Evolutionary conservation across 306 rosid species (phyloP), one percentile per base, ranked within the genome.

Genomic region (Dryas alaskensis): DNA sequence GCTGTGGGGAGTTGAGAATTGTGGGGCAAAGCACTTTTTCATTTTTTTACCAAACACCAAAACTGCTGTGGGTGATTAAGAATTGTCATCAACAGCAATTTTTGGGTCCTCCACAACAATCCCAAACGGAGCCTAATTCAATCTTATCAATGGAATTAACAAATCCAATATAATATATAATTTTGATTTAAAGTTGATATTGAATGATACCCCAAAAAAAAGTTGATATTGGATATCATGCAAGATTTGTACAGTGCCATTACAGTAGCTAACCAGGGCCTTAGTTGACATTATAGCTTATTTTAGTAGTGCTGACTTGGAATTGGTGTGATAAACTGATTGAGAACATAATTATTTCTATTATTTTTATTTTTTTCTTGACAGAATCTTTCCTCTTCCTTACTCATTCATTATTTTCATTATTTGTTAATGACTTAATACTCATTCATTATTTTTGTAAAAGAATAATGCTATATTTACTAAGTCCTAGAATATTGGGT

Each of bases 381-480:
- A 74, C 52, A 67, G 55, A 50, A 73, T 80, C 79, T 78, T 61
- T 68, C 67, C 44, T 73, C 75, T 72, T 66, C 22, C 22, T 22
- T 22, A 19, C 19, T 19, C 19, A 19, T 19, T 19, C 19, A 19
- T 19, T 19, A 19, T 19, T 19, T 19, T 19, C 19, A 19, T 19
- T 19, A 19, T 19, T 19, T 19, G 19, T 19, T 19, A 19, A 19
- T 19, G 0, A 19, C 19, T 19, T 19, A 19, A 19, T 57, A n/a
- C n/a, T 44, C 8, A 4, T 27, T 27, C 31, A 27, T 27, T 47
- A 68, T 49, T 78, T n/a, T n/a, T n/a, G n/a, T n/a, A 72, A 48
- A 67, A 71, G 67, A 70, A n/a, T n/a, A n/a, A n/a, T n/a, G n/a
- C n/a, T n/a, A n/a, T n/a, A n/a, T n/a, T n/a, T n/a, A n/a, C 22